A percentile compares a stretch with the other conserved stretches of the same genome.
phyloP scores from a whole-genome alignment of 2,329 filamentous ascomycete species.

The Aspergillus tubingensis region DNA sequence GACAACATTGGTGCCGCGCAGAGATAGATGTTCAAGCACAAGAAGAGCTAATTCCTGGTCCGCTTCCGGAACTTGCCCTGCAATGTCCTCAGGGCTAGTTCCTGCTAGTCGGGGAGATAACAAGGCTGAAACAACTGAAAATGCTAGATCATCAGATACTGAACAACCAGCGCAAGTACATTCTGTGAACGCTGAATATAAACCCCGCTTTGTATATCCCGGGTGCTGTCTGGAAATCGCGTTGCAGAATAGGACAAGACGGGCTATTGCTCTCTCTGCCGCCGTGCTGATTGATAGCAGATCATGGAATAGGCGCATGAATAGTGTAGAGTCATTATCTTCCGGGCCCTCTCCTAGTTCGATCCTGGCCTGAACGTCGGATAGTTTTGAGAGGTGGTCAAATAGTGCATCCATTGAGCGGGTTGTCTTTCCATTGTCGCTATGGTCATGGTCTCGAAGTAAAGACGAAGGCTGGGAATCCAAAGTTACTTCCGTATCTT shows the following conservation, averaged over 20 bases:
- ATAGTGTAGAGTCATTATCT: slow-evolving; percentile 45
- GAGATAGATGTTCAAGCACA: slow-evolving; percentile 46
- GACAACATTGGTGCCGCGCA: slow-evolving; percentile 44
- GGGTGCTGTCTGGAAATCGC: slow-evolving; percentile 43
- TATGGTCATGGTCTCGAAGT: background rate
- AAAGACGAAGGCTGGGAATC: background rate
- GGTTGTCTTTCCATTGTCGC: background rate
- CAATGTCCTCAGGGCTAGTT: background rate
- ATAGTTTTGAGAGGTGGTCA: slow-evolving; percentile 31
- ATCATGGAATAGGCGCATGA: slow-evolving; percentile 45
- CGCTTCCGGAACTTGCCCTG: slow-evolving; percentile 22
- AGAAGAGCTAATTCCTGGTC: slow-evolving; percentile 41
- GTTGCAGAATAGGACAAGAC: slow-evolving; percentile 40
- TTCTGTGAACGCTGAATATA: slow-evolving; percentile 38
- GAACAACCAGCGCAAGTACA: slow-evolving; percentile 37
- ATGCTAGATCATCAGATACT: slow-evolving; percentile 37
- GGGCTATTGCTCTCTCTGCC: slow-evolving; percentile 32
- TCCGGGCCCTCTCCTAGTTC: slow-evolving; percentile 41
- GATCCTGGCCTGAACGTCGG: slow-evolving; percentile 32
- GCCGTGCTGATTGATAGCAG: slow-evolving; percentile 31
- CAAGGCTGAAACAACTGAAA: slow-evolving; percentile 41
- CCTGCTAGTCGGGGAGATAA: slow-evolving; percentile 28
- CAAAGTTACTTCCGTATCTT: background rate
- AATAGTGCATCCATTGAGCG: slow-evolving; percentile 26
- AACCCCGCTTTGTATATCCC: slow-evolving; percentile 36